Percentiles rank a stretch among this genome's conserved stretches.
These are phyloP conservation scores for Yarrowia osloensis DNA, from an alignment of 805 yeast genomes.

Conservation along the genomic window DNA sequence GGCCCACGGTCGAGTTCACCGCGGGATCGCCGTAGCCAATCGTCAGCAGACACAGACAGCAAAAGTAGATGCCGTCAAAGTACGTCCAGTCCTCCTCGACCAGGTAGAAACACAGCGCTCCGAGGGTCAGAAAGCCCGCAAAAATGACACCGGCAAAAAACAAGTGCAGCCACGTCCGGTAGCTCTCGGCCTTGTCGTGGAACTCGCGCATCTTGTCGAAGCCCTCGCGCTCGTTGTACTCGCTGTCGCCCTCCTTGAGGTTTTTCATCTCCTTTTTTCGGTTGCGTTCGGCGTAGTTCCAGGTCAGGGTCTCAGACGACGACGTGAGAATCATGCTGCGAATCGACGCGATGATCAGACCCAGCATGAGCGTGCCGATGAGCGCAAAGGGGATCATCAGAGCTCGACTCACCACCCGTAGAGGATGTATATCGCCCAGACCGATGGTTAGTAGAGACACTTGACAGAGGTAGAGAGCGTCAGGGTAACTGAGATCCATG, in stretches of 20 bases:
- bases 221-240: constrained; percentile 44
- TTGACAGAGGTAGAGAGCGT: constrained; percentile 68
- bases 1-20: constrained; percentile 64
- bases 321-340: constrained; percentile 62
- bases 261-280: constrained; percentile 46
- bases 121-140: constrained; percentile 63
- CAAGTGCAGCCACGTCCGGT: constrained; percentile 35
- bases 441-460: constrained; percentile 81
- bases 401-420: constrained; percentile 55
- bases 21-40: constrained; percentile 82
- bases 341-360: constrained; percentile 70
- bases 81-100: constrained; percentile 71
- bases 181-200: constrained; percentile 45
- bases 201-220: constrained; percentile 61
- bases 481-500: constrained; percentile 56
- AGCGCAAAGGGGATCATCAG: constrained; percentile 64
- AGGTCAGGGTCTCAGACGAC: constrained; percentile 61
- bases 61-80: constrained; percentile 71
- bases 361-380: constrained; percentile 72
- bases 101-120: constrained; percentile 61
- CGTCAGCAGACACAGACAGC: constrained; percentile 72
- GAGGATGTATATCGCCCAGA: constrained; percentile 72
- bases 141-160: constrained; percentile 50
- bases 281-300: constrained; percentile 61
- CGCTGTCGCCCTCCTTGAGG: not conserved